Conservation (phyloP, 1,284 basidiomycete genomes). For the Microbotryomycetes sp. region DNA sequence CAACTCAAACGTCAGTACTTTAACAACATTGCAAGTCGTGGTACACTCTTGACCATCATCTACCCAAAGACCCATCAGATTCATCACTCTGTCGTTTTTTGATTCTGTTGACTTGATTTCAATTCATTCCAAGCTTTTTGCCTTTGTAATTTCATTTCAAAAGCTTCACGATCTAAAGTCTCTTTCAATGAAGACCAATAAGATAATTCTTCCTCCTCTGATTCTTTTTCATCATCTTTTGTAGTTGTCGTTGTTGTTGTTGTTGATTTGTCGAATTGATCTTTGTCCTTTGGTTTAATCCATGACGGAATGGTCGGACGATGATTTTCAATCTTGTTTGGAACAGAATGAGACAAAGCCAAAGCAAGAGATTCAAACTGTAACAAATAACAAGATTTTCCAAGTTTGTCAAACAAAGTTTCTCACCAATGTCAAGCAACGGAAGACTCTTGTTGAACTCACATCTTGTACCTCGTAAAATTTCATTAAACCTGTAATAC, state of each 20-base stretch:
- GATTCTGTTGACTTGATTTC: no score
- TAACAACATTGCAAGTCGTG: no score
- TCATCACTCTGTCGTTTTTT: no score
- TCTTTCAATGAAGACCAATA: constrained; percentile 27
- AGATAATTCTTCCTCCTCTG: constrained; percentile 14
- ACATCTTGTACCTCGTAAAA: constrained; percentile 25
- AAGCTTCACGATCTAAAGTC: constrained; percentile 28
- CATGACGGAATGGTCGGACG: neutral
- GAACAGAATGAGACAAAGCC: neutral
- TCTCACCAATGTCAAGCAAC: neutral
- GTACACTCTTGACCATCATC: no score
- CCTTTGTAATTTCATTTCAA: constrained; percentile 1
- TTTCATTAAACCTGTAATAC: constrained; percentile 17
- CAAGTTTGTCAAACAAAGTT: no score
- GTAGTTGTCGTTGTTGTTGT: no score
- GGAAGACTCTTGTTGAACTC: neutral
- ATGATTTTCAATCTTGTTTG: neutral
- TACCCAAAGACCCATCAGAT: no score
- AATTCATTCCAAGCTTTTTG: neutral
- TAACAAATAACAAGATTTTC: neutral
- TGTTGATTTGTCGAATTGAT: no score
- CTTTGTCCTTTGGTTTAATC: neutral
- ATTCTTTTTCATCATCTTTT: neutral
- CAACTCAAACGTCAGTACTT: no score
- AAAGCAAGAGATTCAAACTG: neutral